Percentiles rank a stretch among this genome's conserved stretches.
Evolutionary conservation across 2,329 filamentous ascomycete species (phyloP).

Genomic region (Fusarium palustre): DNA sequence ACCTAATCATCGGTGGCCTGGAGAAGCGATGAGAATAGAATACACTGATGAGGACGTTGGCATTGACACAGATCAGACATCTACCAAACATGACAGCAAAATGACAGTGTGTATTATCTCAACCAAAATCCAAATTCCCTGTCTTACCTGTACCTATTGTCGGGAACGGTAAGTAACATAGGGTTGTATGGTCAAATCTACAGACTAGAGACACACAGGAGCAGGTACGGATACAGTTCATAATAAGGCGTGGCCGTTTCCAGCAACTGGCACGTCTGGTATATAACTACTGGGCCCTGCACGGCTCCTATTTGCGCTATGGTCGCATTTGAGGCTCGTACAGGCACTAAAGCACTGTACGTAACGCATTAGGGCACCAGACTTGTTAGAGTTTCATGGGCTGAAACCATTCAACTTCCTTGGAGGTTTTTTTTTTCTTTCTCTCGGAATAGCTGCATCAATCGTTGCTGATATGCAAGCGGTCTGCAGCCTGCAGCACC

Average conservation of each 20-base stretch:
- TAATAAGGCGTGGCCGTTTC: constrained; percentile 25
- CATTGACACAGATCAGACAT: constrained; percentile 4
- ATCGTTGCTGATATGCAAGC: constrained; percentile 41
- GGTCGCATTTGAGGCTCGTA: constrained; percentile 33
- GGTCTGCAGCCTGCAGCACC: constrained; percentile 35
- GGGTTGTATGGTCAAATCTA: constrained; percentile 19
- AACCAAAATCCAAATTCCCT: not conserved
- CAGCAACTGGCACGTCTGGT: constrained; percentile 39
- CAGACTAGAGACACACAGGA: constrained; percentile 4
- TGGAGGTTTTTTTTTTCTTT: constrained; percentile 17
- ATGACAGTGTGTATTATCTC: not conserved
- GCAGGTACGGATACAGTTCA: not conserved
- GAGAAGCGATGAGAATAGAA: constrained; percentile 4
- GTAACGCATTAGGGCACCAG: constrained; percentile 38
- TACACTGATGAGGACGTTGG: constrained; percentile 2
- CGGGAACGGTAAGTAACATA: not conserved
- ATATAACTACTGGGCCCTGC: constrained; percentile 33
- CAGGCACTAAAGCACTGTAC: constrained; percentile 37
- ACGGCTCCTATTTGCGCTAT: constrained; percentile 15
- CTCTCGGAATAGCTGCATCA: constrained; percentile 32
- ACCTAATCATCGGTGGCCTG: constrained; percentile 1
- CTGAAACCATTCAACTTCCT: constrained; percentile 37
- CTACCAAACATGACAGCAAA: too few species aligned
- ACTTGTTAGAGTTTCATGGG: constrained; percentile 40
- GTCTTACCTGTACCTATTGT: not conserved